phyloP scores from a whole-genome alignment of 352 stramenopile species.

The Globisporangium paroecandrum region DNA sequence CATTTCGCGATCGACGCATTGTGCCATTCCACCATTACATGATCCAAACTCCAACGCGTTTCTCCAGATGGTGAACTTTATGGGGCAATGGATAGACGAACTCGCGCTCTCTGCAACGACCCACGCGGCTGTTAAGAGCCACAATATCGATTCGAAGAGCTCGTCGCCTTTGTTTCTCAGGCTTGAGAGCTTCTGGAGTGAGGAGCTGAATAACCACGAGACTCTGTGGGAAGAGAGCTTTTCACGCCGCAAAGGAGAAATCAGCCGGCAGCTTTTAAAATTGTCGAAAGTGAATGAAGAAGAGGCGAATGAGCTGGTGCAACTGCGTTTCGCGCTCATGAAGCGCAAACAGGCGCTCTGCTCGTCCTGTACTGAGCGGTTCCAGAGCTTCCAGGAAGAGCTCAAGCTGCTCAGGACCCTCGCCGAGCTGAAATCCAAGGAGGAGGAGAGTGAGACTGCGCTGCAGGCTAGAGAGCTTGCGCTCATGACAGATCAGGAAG shows the following conservation, averaged over 20 bases:
- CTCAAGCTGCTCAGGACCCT: slow-evolving; percentile 10
- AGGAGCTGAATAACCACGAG: background rate
- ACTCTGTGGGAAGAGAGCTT: slow-evolving; percentile 25
- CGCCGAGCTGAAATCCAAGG: background rate
- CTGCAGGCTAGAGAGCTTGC: background rate
- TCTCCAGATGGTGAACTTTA: background rate
- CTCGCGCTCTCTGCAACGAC: slow-evolving; percentile 15
- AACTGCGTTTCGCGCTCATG: slow-evolving; percentile 13
- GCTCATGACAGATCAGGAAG: slow-evolving; percentile 10
- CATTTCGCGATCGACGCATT: slow-evolving; percentile 13
- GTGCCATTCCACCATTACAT: too few species aligned
- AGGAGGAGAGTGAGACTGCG: background rate
- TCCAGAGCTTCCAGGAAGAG: slow-evolving; percentile 9
- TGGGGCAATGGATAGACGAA: slow-evolving; percentile 28
- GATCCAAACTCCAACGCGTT: background rate
- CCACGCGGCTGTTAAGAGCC: slow-evolving; percentile 21
- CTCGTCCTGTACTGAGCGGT: background rate
- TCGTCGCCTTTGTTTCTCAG: slow-evolving; percentile 15
- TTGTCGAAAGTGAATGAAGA: slow-evolving; percentile 38
- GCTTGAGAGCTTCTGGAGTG: slow-evolving; percentile 13
- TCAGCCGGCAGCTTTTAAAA: slow-evolving; percentile 23
- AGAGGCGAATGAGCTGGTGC: slow-evolving; percentile 22
- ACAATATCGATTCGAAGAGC: slow-evolving; percentile 25
- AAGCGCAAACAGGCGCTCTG: slow-evolving; percentile 15
- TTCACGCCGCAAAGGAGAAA: slow-evolving; percentile 20